phyloP scores from a whole-genome alignment of 1,284 basidiomycete species.

The Lentinula novae-zelandiae region DNA sequence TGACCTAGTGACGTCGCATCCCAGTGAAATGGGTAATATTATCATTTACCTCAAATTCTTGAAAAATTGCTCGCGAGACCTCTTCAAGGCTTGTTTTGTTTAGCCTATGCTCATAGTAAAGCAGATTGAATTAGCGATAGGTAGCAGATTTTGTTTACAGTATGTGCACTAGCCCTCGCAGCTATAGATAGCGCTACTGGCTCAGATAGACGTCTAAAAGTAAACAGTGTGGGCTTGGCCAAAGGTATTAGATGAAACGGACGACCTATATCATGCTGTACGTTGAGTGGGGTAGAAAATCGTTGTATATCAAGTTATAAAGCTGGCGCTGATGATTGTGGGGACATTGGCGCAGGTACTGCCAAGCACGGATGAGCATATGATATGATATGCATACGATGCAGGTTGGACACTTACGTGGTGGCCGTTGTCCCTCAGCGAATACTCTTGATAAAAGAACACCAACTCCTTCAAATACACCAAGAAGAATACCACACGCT shows the following conservation, averaged over 20 bases:
- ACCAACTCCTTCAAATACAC: constrained; percentile 95
- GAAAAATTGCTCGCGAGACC: no score
- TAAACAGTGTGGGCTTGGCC: no score
- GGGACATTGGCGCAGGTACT: constrained; percentile 38
- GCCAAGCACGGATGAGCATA: neutral
- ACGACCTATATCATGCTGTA: neutral
- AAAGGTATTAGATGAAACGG: neutral
- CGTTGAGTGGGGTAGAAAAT: neutral
- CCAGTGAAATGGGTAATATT: no score
- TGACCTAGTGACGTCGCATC: no score
- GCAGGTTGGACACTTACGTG: constrained; percentile 33
- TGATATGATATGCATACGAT: neutral
- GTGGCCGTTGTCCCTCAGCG: constrained; percentile 78
- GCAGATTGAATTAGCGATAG: no score
- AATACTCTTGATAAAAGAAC: constrained; percentile 83
- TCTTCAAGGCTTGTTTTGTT: no score
- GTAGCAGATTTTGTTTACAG: no score
- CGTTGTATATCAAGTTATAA: neutral
- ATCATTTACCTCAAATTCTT: no score
- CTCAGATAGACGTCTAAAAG: no score
- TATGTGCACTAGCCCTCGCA: no score
- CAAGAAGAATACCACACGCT: constrained; percentile 94
- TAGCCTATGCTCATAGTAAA: no score
- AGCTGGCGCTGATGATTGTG: constrained; percentile 21
- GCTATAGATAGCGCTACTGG: no score